Evolutionary conservation across 2,329 filamentous ascomycete species (phyloP).

Genomic region (Colletotrichum filicis): DNA sequence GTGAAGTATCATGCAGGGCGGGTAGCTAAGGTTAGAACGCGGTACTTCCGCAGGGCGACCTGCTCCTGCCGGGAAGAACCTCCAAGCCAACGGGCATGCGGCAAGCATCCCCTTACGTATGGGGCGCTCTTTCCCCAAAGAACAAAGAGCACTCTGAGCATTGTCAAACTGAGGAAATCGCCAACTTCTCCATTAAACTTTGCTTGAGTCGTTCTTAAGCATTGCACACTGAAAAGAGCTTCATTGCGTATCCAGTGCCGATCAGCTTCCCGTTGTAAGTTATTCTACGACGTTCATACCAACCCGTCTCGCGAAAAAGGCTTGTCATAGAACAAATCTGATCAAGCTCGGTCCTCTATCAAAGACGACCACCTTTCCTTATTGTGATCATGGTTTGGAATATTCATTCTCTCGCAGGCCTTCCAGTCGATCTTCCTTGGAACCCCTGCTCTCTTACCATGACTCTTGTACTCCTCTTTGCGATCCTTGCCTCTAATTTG

Average conservation of each 20-base stretch:
- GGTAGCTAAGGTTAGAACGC: not conserved
- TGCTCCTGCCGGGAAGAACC: conserved; percentile 7
- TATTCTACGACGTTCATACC: not conserved
- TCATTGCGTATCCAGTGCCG: too few species aligned
- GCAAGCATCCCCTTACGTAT: conserved; percentile 24
- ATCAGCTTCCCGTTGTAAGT: not conserved
- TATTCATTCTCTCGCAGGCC: not conserved
- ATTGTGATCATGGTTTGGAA: not conserved
- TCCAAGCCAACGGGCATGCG: conserved; percentile 1
- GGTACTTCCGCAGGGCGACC: not conserved
- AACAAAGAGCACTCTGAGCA: not conserved
- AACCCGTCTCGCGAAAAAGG: not conserved
- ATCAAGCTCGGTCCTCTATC: not conserved
- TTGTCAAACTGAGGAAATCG: not conserved
- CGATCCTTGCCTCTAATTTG: conserved; percentile 18
- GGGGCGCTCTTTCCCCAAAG: not conserved
- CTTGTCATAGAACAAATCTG: not conserved
- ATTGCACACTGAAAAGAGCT: not conserved
- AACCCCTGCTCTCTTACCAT: conserved; percentile 3
- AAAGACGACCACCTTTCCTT: not conserved
- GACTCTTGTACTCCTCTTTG: not conserved
- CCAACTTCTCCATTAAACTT: not conserved
- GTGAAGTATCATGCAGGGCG: conserved; percentile 14
- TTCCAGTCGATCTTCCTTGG: conserved; percentile 5
- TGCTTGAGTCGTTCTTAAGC: not conserved